Evolutionary conservation across 2,329 filamentous ascomycete species (phyloP).

Genomic region (Colletotrichum sp.): DNA sequence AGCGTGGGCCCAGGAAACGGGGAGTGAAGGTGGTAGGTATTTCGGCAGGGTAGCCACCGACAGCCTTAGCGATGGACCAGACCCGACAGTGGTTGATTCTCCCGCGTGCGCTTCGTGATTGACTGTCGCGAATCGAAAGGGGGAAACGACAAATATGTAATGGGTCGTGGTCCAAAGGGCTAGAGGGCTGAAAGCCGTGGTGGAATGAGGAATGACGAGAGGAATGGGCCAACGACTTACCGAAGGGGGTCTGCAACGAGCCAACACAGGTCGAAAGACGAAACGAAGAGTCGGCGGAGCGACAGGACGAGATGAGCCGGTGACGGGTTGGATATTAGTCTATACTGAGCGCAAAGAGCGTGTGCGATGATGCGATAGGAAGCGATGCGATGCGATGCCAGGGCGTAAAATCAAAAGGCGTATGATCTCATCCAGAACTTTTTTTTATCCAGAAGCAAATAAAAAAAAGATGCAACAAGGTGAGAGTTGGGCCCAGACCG

Average conservation of each 20-base stretch:
- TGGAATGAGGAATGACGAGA: conserved; percentile 17
- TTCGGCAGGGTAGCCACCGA: conserved; percentile 5
- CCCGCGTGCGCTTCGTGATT: not conserved
- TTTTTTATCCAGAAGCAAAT: conserved; percentile 13
- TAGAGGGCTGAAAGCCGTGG: not conserved
- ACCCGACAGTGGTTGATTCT: not conserved
- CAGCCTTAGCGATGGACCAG: conserved; percentile 4
- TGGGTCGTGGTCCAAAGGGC: not conserved
- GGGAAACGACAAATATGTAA: conserved; percentile 3
- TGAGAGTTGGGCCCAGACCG: not conserved
- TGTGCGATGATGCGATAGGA: not conserved
- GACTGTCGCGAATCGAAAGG: not conserved
- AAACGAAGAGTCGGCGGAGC: not conserved
- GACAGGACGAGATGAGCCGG: not conserved
- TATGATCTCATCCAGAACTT: conserved; percentile 22
- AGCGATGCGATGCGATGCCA: not conserved
- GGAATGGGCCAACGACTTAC: conserved; percentile 12
- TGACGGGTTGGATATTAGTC: conserved; percentile 13
- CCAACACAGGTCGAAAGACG: not conserved
- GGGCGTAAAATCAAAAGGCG: conserved; percentile 9
- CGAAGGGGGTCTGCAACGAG: not conserved
- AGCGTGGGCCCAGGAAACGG: not conserved
- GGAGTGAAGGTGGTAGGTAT: conserved; percentile 15
- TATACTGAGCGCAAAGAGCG: conserved; percentile 5
- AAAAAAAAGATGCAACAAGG: not conserved